Percentiles rank a stretch among this genome's conserved stretches.
Evolutionary conservation across 306 rosid species (phyloP).

Genomic region (Vigna trinervia): DNA sequence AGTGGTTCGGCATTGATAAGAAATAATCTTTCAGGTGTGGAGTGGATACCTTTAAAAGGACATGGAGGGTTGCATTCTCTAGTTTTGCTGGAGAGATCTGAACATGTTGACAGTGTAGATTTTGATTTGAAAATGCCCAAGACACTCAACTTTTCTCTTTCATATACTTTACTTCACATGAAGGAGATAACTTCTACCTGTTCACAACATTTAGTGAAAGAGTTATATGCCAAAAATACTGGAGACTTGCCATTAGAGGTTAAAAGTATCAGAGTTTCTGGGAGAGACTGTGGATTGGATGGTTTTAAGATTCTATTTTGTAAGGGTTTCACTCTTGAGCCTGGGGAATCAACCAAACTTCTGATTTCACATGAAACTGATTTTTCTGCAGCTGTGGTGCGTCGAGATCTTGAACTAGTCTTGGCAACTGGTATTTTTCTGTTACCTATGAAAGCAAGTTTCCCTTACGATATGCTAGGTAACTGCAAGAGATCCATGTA

Average conservation of each 20-base stretch:
- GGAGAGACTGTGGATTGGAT: conserved; percentile 80
- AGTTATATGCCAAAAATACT: conserved; percentile 78
- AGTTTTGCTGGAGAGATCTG: conserved; percentile 66
- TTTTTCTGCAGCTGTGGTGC: conserved; percentile 72
- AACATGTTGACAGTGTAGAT: conserved; percentile 65
- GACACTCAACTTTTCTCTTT: conserved; percentile 65
- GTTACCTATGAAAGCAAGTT: conserved; percentile 82
- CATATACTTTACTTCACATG: conserved; percentile 55
- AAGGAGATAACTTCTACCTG: conserved; percentile 66
- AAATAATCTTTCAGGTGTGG: conserved; percentile 95
- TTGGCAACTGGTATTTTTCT: conserved; percentile 78
- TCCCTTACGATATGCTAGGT: conserved; percentile 68
- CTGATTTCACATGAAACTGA: conserved; percentile 75
- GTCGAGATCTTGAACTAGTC: conserved; percentile 83
- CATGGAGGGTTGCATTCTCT: conserved; percentile 84
- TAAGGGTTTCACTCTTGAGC: conserved; percentile 46
- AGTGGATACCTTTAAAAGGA: conserved; percentile 77
- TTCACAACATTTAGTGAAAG: conserved; percentile 64
- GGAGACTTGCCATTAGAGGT: conserved; percentile 88
- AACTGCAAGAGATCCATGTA: conserved; percentile 73
- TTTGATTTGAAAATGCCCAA: conserved; percentile 65
- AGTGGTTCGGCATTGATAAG: conserved; percentile 90
- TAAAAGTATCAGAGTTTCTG: conserved; percentile 71
- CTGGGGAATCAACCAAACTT: conserved; percentile 52
- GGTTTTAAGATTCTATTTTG: conserved; percentile 73